Base-by-base conservation (phyloP, 2,329 filamentous ascomycete genomes). In the Claviceps digitariae region DNA sequence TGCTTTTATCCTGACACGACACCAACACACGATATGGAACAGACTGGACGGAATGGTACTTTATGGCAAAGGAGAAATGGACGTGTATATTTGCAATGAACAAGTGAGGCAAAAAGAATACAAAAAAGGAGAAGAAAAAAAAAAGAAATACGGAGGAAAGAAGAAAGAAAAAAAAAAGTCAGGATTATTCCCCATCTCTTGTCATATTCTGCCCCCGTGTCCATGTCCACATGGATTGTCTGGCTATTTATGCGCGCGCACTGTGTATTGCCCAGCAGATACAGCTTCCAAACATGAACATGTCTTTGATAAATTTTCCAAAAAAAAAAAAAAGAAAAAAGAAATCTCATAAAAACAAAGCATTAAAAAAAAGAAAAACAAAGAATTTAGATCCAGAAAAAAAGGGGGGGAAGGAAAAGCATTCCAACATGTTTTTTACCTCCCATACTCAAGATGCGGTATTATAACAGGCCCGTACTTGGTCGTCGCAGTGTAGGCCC, bases 391-490 rank as follows among this genome's bases (percentile, higher is more conserved):
- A 43, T 6, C 20, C n/a, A 43, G 8, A 8, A 44, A n/a, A n/a
- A n/a, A n/a, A n/a, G n/a, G n/a, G n/a, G n/a, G n/a, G 4, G 5
- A 44, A 44, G 3, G 9, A 15, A 44, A 45, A 27, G 15, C 36
- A 38, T 15, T 17, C 34, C 36, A 5, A 5, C 17, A n/a, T n/a
- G 36, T n/a, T n/a, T n/a, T n/a, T n/a, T 34, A 67, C 51, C 65
- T 69, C 21, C 86, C 86, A 72, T 82, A 85, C 67, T 90, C 87
- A 57, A 91, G 69, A 69, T 84, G 90, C 41, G 93, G 93, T 60
- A 98, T 83, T 69, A 97, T 90, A 17, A 98, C 93, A 12, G 93
- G 93, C 0, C 93, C 93, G 67, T 95, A 98, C 73, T 98, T 98
- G 60, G 93, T 90, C 48, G 93, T 88, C 58, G 79, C 77, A 41